Conservation (phyloP, 78 protist species). For the Chrysochromulina parva region DNA sequence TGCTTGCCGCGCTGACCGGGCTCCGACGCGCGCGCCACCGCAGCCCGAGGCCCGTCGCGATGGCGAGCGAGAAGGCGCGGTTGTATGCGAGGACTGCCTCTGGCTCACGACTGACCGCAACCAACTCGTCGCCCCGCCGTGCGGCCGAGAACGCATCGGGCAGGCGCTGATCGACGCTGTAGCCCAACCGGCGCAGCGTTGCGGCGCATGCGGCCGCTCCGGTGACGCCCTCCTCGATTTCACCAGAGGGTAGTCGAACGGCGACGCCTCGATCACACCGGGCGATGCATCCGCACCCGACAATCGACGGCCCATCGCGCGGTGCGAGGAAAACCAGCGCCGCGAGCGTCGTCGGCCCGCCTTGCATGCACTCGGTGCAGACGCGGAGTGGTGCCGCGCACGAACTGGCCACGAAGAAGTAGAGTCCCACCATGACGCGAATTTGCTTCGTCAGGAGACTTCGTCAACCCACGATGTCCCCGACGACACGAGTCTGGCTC, state of each 20-base stretch:
- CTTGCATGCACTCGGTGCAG: too few species aligned
- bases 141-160: background rate
- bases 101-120: background rate
- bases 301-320: too few species aligned
- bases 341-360: too few species aligned
- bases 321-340: too few species aligned
- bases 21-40: background rate
- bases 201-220: background rate
- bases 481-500: too few species aligned
- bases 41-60: background rate
- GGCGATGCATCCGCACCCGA: background rate
- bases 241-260: background rate
- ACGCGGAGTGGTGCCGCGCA: too few species aligned
- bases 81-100: background rate
- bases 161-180: background rate
- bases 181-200: background rate
- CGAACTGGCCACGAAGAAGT: too few species aligned
- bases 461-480: too few species aligned
- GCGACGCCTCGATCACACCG: background rate
- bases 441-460: too few species aligned
- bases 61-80: background rate
- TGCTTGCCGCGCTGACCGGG: too few species aligned
- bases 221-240: background rate
- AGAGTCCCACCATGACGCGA: too few species aligned
- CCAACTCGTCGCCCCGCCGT: background rate